phyloP scores from a whole-genome alignment of 495 filamentous ascomycete species.

The Xylaria intraflava region DNA sequence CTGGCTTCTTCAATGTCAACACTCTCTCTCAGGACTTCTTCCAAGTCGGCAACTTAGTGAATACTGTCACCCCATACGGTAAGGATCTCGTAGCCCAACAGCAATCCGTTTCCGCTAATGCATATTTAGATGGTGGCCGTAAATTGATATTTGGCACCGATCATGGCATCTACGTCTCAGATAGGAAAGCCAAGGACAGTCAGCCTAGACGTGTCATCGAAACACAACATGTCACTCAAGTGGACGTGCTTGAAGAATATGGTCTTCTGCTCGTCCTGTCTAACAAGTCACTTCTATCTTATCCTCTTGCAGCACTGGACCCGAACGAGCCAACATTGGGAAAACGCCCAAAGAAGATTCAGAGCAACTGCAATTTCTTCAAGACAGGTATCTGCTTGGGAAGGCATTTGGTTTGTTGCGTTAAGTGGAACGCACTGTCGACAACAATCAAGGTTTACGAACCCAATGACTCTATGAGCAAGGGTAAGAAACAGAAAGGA shows the following conservation, averaged over 20 bases:
- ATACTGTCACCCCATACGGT: conserved; percentile 87
- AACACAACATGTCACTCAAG: conserved; percentile 78
- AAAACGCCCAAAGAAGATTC: conserved; percentile 94
- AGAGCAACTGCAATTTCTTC: conserved; percentile 96
- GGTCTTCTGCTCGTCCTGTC: conserved; percentile 84
- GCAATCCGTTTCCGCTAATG: conserved; percentile 26
- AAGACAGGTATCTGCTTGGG: conserved; percentile 92
- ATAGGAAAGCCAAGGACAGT: conserved; percentile 73
- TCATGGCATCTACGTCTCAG: conserved; percentile 82
- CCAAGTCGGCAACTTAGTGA: conserved; percentile 71
- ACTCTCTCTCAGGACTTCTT: conserved; percentile 84
- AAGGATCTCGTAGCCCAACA: conserved; percentile 24
- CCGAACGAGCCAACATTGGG: conserved; percentile 68
- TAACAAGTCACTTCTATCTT: conserved; percentile 84
- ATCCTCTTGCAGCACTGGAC: conserved; percentile 75
- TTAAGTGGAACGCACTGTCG: conserved; percentile 81
- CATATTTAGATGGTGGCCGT: conserved; percentile 68
- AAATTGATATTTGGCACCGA: conserved; percentile 94
- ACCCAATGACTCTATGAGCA: conserved; percentile 83
- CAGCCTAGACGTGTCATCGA: conserved; percentile 83
- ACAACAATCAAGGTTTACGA: conserved; percentile 98
- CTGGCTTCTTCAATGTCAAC: conserved; percentile 89
- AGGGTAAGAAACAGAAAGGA: conserved; percentile 84
- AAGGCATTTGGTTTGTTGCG: conserved; percentile 88
- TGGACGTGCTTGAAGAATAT: conserved; percentile 95